These are phyloP conservation scores for Globisporangium middletonii DNA, from an alignment of 352 stramenopile genomes.

Conservation along the genomic window DNA sequence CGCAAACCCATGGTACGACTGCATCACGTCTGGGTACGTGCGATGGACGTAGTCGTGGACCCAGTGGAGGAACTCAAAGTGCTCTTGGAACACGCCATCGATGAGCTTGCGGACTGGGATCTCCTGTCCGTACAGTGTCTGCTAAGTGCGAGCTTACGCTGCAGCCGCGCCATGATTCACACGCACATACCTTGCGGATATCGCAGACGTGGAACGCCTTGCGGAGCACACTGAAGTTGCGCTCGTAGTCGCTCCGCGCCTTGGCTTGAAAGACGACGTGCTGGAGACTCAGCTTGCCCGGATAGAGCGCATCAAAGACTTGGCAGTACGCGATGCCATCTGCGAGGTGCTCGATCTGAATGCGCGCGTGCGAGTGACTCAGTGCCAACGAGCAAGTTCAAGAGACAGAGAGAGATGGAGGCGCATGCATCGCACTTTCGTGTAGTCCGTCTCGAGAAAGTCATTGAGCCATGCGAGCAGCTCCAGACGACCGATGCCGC, in stretches of 20 bases:
- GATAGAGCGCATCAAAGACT: slow-evolving; percentile 63
- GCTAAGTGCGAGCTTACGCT: no score
- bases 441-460: slow-evolving; percentile 80
- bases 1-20: slow-evolving; percentile 50
- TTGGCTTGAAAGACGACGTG: slow-evolving; percentile 57
- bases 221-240: slow-evolving; percentile 54
- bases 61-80: slow-evolving; percentile 83
- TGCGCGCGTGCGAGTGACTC: not conserved
- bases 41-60: slow-evolving; percentile 76
- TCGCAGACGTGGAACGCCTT: slow-evolving; percentile 53
- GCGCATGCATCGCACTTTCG: slow-evolving; percentile 29
- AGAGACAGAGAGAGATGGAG: not conserved
- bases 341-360: slow-evolving; percentile 61
- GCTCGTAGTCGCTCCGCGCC: slow-evolving; percentile 46
- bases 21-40: slow-evolving; percentile 51
- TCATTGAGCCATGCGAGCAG: slow-evolving; percentile 76
- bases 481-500: slow-evolving; percentile 71
- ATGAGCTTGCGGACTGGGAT: slow-evolving; percentile 62
- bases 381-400: not conserved
- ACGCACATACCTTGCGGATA: slow-evolving; percentile 43
- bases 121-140: slow-evolving; percentile 23
- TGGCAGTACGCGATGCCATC: slow-evolving; percentile 80
- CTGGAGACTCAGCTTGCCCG: slow-evolving; percentile 53
- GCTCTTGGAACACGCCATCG: slow-evolving; percentile 68
- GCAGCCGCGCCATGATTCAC: not conserved